Evolutionary conservation across 23 red algal genomes (phyloP).

Genomic region (Agarophyton chilense): DNA sequence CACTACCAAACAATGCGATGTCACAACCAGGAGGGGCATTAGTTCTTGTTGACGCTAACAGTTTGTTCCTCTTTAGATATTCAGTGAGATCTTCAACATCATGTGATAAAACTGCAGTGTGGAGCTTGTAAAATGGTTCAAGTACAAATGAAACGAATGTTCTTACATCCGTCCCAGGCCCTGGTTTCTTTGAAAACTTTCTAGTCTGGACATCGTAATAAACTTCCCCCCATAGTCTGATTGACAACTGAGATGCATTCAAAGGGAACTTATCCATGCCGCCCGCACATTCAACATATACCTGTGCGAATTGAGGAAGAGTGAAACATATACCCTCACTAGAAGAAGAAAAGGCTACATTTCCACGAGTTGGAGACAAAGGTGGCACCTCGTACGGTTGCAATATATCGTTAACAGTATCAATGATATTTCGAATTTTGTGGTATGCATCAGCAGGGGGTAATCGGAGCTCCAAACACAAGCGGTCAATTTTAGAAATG

Average conservation of each 20-base stretch:
- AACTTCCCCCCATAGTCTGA: constrained; percentile 83
- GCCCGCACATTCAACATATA: constrained; percentile 40
- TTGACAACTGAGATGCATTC: constrained; percentile 54
- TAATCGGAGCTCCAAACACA: constrained; percentile 86
- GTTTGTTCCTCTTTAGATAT: constrained; percentile 41
- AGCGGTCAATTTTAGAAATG: constrained; percentile 90
- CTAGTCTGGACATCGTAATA: constrained; percentile 71
- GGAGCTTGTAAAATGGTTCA: constrained; percentile 95
- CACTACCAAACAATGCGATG: neutral
- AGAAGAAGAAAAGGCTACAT: constrained; percentile 85
- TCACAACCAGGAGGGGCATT: neutral
- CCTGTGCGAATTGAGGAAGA: constrained; percentile 64
- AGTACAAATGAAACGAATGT: constrained; percentile 91
- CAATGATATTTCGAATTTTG: constrained; percentile 89
- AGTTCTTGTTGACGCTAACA: neutral
- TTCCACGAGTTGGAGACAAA: constrained; percentile 55
- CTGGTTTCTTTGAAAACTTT: constrained; percentile 49
- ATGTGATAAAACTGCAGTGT: constrained; percentile 71
- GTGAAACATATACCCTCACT: constrained; percentile 77
- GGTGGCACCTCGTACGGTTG: constrained; percentile 28
- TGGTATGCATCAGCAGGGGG: constrained; percentile 88
- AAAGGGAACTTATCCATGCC: constrained; percentile 14
- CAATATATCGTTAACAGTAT: constrained; percentile 66
- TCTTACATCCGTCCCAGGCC: constrained; percentile 25
- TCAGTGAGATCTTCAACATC: constrained; percentile 74